Evolutionary conservation across 306 rosid species (phyloP).

Genomic region (Pachyrhizus erosus): DNA sequence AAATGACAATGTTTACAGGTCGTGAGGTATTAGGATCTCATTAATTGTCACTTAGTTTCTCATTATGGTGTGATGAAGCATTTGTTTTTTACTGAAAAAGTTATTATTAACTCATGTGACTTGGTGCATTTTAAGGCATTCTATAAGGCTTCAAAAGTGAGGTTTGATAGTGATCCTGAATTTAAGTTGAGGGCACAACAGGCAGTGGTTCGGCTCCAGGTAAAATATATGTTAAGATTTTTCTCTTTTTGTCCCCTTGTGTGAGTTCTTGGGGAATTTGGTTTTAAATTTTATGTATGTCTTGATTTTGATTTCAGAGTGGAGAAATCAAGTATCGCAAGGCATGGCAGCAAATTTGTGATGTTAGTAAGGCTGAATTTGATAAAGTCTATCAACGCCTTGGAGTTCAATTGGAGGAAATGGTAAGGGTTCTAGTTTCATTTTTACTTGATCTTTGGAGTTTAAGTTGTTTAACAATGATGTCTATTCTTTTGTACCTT

Average conservation of each 20-base stretch:
- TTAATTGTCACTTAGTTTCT: conserved; percentile 23
- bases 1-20: conserved; percentile 18
- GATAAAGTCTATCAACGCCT: conserved; percentile 85
- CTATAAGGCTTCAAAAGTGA: conserved; percentile 88
- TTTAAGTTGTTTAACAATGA: background rate
- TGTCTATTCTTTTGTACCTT: conserved; percentile 1
- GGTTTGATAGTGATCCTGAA: conserved; percentile 80
- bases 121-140: conserved; percentile 59
- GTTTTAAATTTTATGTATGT: conserved; percentile 16
- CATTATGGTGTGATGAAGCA: background rate
- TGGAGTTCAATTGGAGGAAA: conserved; percentile 81
- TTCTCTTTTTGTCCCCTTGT: background rate
- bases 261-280: background rate
- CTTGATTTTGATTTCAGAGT: conserved; percentile 62
- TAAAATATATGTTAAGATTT: conserved; percentile 38
- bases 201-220: conserved; percentile 94
- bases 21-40: background rate
- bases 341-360: conserved; percentile 91
- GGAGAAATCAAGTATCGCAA: conserved; percentile 73
- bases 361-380: conserved; percentile 86
- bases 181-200: conserved; percentile 89
- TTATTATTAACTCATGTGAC: conserved; percentile 32
- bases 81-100: conserved; percentile 24
- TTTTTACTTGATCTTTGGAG: conserved; percentile 12
- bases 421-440: conserved; percentile 54